Percentiles rank a stretch among this genome's conserved stretches.
phyloP scores from a whole-genome alignment of 768 basidiomycete genomes.

The Sutorius australiensis region DNA sequence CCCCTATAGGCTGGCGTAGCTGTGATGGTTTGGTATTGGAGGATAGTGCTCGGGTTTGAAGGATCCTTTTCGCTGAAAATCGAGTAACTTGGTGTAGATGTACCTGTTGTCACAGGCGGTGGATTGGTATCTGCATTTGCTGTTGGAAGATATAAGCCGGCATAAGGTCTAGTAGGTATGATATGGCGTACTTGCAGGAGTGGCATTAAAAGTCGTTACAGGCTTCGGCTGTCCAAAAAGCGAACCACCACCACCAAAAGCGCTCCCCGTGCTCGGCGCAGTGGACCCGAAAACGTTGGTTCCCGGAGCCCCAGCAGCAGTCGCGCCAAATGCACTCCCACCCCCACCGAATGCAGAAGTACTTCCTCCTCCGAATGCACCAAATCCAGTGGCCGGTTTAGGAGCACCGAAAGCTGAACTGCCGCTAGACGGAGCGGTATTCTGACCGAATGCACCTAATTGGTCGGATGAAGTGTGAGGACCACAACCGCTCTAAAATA shows the following conservation, averaged over 20 bases:
- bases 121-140: conserved; percentile 36
- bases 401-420: conserved; percentile 56
- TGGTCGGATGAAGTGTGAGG: conserved; percentile 6
- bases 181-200: conserved; percentile 30
- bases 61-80: conserved; percentile 65
- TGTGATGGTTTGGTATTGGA: conserved; percentile 80
- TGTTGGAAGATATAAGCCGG: conserved; percentile 17
- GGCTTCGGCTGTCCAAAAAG: conserved; percentile 59
- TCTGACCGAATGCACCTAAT: conserved; percentile 41
- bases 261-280: conserved; percentile 26
- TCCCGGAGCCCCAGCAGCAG: conserved; percentile 31
- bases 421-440: conserved; percentile 34
- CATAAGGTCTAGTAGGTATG: background rate
- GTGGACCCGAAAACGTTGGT: conserved; percentile 35
- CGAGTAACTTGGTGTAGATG: conserved; percentile 60
- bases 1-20: conserved; percentile 77
- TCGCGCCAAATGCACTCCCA: conserved; percentile 39
- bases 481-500: conserved; percentile 1
- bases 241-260: conserved; percentile 45
- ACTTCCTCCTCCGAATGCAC: conserved; percentile 65
- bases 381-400: conserved; percentile 74
- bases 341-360: conserved; percentile 49
- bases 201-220: conserved; percentile 41
- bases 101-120: conserved; percentile 64
- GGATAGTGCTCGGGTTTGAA: conserved; percentile 37